Evolutionary conservation across 345 rosid genomes (phyloP).

Genomic region (Eutrema yunnanense): DNA sequence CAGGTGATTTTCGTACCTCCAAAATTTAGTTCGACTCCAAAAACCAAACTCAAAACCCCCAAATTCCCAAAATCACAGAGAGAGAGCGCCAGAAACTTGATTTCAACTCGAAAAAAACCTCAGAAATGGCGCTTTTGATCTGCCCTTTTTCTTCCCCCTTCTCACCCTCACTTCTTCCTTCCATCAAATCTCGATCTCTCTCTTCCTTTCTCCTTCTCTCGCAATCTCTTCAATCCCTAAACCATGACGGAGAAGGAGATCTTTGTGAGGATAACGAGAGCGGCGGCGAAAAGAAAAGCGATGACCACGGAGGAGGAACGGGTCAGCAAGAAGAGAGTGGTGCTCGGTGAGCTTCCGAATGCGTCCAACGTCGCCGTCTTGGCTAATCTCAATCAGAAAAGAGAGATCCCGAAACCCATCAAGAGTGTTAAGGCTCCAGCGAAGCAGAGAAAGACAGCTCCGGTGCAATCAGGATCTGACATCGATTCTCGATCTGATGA

Average conservation of each 20-base stretch:
- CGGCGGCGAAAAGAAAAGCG: conserved; percentile 9
- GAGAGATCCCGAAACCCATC: background rate
- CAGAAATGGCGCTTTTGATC: conserved; percentile 26
- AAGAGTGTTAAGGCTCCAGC: background rate
- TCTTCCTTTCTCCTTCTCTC: background rate
- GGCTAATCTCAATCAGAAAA: conserved; percentile 13
- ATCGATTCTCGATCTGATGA: conserved; percentile 26
- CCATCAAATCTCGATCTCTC: conserved; percentile 2
- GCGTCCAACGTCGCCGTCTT: background rate
- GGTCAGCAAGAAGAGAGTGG: conserved; percentile 12
- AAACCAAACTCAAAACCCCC: background rate
- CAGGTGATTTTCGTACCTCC: background rate
- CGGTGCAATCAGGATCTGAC: background rate
- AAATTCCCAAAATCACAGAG: background rate
- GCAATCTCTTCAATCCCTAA: background rate
- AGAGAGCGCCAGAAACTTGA: conserved; percentile 16
- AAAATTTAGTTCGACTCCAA: conserved; percentile 2
- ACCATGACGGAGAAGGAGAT: conserved; percentile 10
- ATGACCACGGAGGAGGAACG: background rate
- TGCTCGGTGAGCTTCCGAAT: conserved; percentile 8
- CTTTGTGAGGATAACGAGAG: conserved; percentile 16
- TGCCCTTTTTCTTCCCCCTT: conserved; percentile 13
- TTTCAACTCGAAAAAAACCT: background rate
- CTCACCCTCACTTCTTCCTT: conserved; percentile 1
- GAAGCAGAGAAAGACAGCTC: background rate